These are phyloP conservation scores for Termitomyces sp. DNA, from an alignment of 768 basidiomycete genomes.

Conservation along the genomic window DNA sequence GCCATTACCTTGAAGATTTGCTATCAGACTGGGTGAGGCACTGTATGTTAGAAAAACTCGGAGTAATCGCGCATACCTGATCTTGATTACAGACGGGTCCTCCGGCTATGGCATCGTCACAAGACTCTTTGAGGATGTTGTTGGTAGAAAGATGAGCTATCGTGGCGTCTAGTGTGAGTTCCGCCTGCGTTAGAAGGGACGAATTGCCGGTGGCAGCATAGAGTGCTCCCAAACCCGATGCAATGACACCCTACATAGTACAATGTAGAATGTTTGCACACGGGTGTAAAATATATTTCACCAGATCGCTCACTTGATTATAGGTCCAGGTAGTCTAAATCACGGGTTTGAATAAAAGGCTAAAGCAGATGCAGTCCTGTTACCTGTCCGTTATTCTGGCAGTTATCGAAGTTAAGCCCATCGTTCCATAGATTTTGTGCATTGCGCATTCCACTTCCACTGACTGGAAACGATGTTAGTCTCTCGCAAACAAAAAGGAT, in stretches of 20 bases:
- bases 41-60: no score
- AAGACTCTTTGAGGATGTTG: constrained; percentile 47
- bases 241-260: constrained; percentile 51
- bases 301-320: constrained; percentile 38
- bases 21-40: constrained; percentile 17
- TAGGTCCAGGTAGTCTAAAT: constrained; percentile 55
- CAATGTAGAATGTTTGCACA: neutral
- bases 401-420: constrained; percentile 32
- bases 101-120: constrained; percentile 40
- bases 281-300: neutral
- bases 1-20: constrained; percentile 42
- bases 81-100: constrained; percentile 41
- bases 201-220: constrained; percentile 35
- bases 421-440: constrained; percentile 43
- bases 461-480: constrained; percentile 24
- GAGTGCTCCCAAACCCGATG: constrained; percentile 48
- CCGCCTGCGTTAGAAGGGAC: constrained; percentile 41
- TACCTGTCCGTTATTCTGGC: constrained; percentile 43
- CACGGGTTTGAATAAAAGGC: neutral
- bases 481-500: neutral
- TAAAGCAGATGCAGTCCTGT: neutral
- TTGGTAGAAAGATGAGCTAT: constrained; percentile 35
- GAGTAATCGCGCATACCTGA: constrained; percentile 26
- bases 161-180: constrained; percentile 51
- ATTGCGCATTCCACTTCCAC: constrained; percentile 42